phyloP scores from a whole-genome alignment of 1,284 basidiomycete genomes.

The Boletellus dicymbophilus region DNA sequence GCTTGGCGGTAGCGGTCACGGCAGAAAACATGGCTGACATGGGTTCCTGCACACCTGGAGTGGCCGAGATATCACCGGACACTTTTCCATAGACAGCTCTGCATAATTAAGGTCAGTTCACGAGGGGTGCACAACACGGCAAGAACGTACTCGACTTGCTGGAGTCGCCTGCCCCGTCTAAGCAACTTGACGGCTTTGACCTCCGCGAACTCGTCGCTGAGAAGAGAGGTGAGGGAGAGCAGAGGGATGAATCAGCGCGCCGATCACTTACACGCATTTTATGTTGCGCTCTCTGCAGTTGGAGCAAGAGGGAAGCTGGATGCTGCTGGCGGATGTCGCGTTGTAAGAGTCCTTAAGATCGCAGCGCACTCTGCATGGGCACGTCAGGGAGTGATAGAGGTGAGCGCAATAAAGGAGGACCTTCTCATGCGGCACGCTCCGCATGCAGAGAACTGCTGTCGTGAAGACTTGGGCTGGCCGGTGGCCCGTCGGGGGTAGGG shows the following conservation, averaged over 20 bases:
- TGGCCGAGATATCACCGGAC: slow-evolving; percentile 40
- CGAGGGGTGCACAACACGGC: slow-evolving; percentile 3
- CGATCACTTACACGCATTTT: slow-evolving; percentile 79
- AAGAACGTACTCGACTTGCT: slow-evolving; percentile 71
- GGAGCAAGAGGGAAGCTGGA: slow-evolving; percentile 68
- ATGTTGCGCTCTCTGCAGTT: slow-evolving; percentile 86
- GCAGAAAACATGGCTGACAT: slow-evolving; percentile 29
- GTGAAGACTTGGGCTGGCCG: slow-evolving; percentile 67
- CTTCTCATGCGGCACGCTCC: slow-evolving; percentile 88
- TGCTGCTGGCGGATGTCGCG: slow-evolving; percentile 35
- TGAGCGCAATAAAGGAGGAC: slow-evolving; percentile 36
- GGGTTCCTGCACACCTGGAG: slow-evolving; percentile 36
- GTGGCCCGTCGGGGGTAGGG: slow-evolving; percentile 55
- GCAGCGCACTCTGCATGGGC: slow-evolving; percentile 64
- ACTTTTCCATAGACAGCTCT: slow-evolving; percentile 67
- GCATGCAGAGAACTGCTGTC: slow-evolving; percentile 86
- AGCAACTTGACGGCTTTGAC: slow-evolving; percentile 86
- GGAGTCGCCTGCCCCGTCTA: slow-evolving; percentile 79
- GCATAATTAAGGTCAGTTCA: slow-evolving; percentile 5
- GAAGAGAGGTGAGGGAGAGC: slow-evolving; percentile 9
- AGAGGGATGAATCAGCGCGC: not conserved
- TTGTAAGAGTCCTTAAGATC: slow-evolving; percentile 75
- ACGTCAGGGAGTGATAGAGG: not conserved
- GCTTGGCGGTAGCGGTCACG: not conserved
- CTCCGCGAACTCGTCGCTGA: slow-evolving; percentile 85